Conservation (phyloP, 2,329 filamentous ascomycete species). For the Tolypocladium amazonense region DNA sequence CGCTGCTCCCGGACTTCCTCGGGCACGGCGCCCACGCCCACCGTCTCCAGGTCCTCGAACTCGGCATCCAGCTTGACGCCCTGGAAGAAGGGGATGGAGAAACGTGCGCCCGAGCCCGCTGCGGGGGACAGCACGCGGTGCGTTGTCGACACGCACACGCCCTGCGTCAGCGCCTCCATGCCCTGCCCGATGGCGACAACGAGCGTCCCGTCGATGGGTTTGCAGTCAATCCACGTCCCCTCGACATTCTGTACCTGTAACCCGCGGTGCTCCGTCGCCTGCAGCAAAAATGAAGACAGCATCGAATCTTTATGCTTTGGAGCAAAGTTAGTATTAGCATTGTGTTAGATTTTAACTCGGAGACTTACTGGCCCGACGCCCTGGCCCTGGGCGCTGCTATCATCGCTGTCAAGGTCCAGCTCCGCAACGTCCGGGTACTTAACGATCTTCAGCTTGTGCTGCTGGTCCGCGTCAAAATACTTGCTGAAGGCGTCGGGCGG, state of each 20-base stretch:
- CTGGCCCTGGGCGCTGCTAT: conserved; percentile 34
- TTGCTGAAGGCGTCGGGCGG: conserved; percentile 58
- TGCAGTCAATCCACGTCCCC: conserved; percentile 75
- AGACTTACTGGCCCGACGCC: conserved; percentile 69
- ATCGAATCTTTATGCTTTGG: conserved; percentile 81
- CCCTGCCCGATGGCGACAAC: conserved; percentile 85
- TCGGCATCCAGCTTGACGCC: conserved; percentile 69
- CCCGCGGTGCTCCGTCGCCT: conserved; percentile 65
- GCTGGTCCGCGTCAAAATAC: conserved; percentile 65
- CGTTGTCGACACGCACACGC: conserved; percentile 73
- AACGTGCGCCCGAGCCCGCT: conserved; percentile 60
- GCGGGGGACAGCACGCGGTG: conserved; percentile 70
- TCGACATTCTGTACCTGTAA: conserved; percentile 73
- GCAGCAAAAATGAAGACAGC: conserved; percentile 71
- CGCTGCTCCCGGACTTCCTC: conserved; percentile 53
- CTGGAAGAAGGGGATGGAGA: conserved; percentile 81
- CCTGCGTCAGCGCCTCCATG: conserved; percentile 73
- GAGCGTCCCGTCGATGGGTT: conserved; percentile 63
- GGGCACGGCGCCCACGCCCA: conserved; percentile 48
- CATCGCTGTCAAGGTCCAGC: conserved; percentile 36
- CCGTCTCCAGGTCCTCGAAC: conserved; percentile 63
- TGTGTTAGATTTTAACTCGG: too few species aligned
- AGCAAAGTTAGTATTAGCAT: too few species aligned
- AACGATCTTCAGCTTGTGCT: conserved; percentile 85
- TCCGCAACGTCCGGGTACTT: conserved; percentile 69